phyloP scores from a whole-genome alignment of 352 stramenopile genomes.

The Lagenidium sp. region DNA sequence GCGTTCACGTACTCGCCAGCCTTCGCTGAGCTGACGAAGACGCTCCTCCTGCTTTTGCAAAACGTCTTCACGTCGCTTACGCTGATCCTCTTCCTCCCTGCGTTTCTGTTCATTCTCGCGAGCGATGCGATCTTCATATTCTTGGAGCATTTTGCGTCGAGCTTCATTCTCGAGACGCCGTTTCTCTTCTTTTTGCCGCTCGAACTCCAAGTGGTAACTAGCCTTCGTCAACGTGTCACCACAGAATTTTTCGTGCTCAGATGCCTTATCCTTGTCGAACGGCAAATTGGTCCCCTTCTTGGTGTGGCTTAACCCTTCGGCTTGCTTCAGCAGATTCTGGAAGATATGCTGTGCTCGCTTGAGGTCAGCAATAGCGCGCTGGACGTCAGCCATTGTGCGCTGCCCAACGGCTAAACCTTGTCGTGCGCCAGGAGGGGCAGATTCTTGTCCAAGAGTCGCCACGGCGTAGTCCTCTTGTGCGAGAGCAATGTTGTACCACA shows the following conservation, averaged over 20 bases:
- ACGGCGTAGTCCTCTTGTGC: slow-evolving; percentile 85
- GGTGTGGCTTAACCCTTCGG: slow-evolving; percentile 28
- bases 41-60: slow-evolving; percentile 78
- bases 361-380: slow-evolving; percentile 79
- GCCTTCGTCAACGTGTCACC: slow-evolving; percentile 80
- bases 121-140: slow-evolving; percentile 74
- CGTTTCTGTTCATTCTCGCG: slow-evolving; percentile 45
- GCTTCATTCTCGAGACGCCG: slow-evolving; percentile 71
- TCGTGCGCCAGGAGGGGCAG: slow-evolving; percentile 22
- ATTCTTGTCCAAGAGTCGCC: slow-evolving; percentile 68
- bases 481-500: slow-evolving; percentile 84
- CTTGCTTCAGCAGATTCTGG: slow-evolving; percentile 65
- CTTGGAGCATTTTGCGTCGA: slow-evolving; percentile 67
- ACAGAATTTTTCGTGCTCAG: slow-evolving; percentile 84
- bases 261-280: slow-evolving; percentile 84
- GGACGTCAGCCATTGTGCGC: slow-evolving; percentile 83
- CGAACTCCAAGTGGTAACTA: slow-evolving; percentile 85
- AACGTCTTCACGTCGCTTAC: slow-evolving; percentile 56
- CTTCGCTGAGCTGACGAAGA: slow-evolving; percentile 69
- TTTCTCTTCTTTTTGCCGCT: slow-evolving; percentile 83
- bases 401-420: slow-evolving; percentile 32
- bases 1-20: slow-evolving; percentile 73
- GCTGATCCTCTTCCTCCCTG: slow-evolving; percentile 46
- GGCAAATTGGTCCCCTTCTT: slow-evolving; percentile 58
- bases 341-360: slow-evolving; percentile 82